These are phyloP conservation scores for Withania somnifera DNA, from an alignment of 305 asterid species.

Conservation along the genomic window DNA sequence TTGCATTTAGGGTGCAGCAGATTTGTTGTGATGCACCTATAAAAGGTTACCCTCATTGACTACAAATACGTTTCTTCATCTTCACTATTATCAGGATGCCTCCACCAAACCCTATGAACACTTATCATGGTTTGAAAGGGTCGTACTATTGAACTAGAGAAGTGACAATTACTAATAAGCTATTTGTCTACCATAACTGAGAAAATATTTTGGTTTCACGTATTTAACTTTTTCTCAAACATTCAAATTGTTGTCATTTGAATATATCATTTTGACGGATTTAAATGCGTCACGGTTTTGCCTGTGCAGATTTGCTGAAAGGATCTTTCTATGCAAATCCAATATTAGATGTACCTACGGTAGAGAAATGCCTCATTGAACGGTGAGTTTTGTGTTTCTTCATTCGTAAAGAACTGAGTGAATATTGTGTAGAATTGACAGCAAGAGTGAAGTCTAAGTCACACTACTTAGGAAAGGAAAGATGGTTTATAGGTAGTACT, in stretches of 20 bases:
- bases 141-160: neutral
- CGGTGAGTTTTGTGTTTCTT: constrained; percentile 26
- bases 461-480: neutral
- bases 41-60: neutral
- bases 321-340: constrained; percentile 96
- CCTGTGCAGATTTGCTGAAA: constrained; percentile 59
- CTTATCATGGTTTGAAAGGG: neutral
- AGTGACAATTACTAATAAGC: neutral
- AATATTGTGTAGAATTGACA: neutral
- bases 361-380: constrained; percentile 45
- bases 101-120: neutral
- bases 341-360: constrained; percentile 54
- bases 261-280: neutral
- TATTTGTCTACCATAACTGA: neutral
- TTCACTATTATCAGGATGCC: neutral
- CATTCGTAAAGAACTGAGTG: neutral
- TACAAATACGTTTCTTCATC: neutral
- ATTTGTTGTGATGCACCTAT: neutral
- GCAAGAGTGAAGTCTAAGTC: neutral
- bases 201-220: neutral
- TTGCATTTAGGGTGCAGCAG: neutral
- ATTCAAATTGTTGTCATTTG: neutral
- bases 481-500: neutral
- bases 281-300: neutral
- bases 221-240: neutral